Evolutionary conservation across 345 rosid species (phyloP), one percentile per base, ranked within the genome.

Genomic region (Populus pruinosa): DNA sequence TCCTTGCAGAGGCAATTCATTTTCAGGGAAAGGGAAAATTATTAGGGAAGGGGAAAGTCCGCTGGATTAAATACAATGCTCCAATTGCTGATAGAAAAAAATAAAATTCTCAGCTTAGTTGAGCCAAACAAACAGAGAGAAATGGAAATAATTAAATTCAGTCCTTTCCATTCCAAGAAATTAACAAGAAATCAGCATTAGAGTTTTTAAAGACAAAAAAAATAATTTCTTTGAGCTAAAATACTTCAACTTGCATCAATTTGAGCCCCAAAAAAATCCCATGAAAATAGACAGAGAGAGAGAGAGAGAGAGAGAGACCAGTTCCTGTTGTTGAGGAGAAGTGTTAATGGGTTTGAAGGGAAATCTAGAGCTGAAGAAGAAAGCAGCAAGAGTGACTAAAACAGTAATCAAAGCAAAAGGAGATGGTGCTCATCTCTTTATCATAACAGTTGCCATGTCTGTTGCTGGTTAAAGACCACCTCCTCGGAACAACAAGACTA

Each of bases 361-460:
- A 79, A 78, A 86, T 83, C 85, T 90, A 65, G 63, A 73, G 18
- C 71, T 62, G 75, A 83, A 55, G 73, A 83, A 68, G 67, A 91
- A 41, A 29, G 96, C 92, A 7, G 87, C 29, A 47, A 91, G 62
- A 79, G 88, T 70, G 29, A 84, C 88, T 31, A 86, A 76, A 69
- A 85, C 67, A 25, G 95, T 77, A 33, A 89, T 65, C 29, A 82
- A 88, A 0, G 84, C 53, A 39, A 80, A 75, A n/a, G 63, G 63
- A 56, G 63, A 56, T 56, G 25, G 3, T 1, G 63, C 63, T 56
- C n/a, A 56, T 56, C 63, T n/a, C 63, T 56, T 56, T 56, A 56
- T 56, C 10, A n/a, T 56, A n/a, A 9, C 63, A 56, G 63, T n/a
- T 56, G 63, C 63, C 63, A 56, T 56, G 23, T 56, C 27, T 56